These are phyloP conservation scores for Plasmodium yoelii DNA, from an alignment of 169 alveolate genomes.

Conservation along the genomic window DNA sequence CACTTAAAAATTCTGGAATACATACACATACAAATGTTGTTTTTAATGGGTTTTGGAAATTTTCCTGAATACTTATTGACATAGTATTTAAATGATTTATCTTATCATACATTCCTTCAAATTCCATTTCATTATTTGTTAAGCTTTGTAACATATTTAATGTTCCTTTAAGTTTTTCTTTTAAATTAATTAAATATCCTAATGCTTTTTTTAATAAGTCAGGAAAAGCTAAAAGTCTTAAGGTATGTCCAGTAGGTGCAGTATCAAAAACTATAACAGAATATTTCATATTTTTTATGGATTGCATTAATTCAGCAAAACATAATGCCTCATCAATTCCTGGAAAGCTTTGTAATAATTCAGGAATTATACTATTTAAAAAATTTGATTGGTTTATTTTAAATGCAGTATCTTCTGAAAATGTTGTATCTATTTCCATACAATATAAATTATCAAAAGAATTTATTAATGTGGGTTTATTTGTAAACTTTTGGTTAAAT, in stretches of 20 bases:
- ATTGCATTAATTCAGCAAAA: slow-evolving; percentile 96
- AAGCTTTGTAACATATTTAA: slow-evolving; percentile 70
- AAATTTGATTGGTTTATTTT: slow-evolving; percentile 80
- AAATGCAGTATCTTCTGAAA: slow-evolving; percentile 84
- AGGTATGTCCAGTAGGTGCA: slow-evolving; percentile 99
- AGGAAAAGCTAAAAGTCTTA: slow-evolving; percentile 97
- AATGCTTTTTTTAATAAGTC: slow-evolving; percentile 95
- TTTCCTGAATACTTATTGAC: slow-evolving; percentile 86
- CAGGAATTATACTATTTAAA: slow-evolving; percentile 88
- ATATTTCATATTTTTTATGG: slow-evolving; percentile 94
- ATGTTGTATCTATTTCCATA: slow-evolving; percentile 95
- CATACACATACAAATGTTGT: slow-evolving; percentile 99
- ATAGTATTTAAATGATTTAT: slow-evolving; percentile 87
- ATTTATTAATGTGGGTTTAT: slow-evolving; percentile 94
- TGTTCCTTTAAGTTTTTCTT: slow-evolving; percentile 82
- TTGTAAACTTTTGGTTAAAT: slow-evolving; percentile 95
- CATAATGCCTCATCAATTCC: slow-evolving; percentile 99
- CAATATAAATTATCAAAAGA: slow-evolving; percentile 96
- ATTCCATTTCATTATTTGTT: slow-evolving; percentile 55
- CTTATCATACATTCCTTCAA: slow-evolving; percentile 82
- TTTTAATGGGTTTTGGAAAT: slow-evolving; percentile 87
- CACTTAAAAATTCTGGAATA: slow-evolving; percentile 98
- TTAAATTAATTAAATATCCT: slow-evolving; percentile 91
- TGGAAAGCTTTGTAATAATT: slow-evolving; percentile 95
- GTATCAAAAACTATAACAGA: slow-evolving; percentile 98